A percentile compares a stretch with the other conserved stretches of the same genome.
Conservation (phyloP, 805 yeast genomes). For the Candida tammaniensis region DNA sequence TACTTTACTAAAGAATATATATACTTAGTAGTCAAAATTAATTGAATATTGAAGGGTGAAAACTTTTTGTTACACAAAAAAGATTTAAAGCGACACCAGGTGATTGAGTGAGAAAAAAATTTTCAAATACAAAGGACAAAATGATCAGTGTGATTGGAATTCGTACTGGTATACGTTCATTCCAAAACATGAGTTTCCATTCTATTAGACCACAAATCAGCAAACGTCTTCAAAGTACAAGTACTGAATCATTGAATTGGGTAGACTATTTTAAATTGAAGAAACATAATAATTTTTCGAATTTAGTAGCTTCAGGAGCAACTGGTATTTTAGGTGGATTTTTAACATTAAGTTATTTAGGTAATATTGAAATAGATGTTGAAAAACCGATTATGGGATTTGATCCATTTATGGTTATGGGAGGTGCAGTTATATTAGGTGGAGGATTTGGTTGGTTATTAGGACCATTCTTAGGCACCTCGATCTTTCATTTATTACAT, state of each 20-base stretch:
- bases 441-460: constrained; percentile 76
- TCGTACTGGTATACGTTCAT: no score
- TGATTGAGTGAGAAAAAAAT: no score
- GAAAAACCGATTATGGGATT: constrained; percentile 83
- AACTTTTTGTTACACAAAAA: no score
- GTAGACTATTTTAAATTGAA: constrained; percentile 73
- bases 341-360: constrained; percentile 69
- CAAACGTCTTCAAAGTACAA: constrained; percentile 4
- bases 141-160: no score
- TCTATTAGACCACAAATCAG: no score
- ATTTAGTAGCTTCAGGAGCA: constrained; percentile 62
- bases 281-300: constrained; percentile 69
- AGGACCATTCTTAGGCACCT: constrained; percentile 80
- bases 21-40: no score
- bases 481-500: constrained; percentile 58
- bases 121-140: no score
- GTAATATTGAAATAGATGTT: constrained; percentile 83
- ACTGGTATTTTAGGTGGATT: constrained; percentile 67
- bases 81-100: no score
- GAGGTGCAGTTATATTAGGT: constrained; percentile 68
- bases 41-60: no score
- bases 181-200: no score
- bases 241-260: constrained; percentile 55
- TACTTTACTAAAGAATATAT: no score
- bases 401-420: constrained; percentile 81